Conservation (phyloP, 768 basidiomycete genomes). For the Tricholoma terreum region DNA sequence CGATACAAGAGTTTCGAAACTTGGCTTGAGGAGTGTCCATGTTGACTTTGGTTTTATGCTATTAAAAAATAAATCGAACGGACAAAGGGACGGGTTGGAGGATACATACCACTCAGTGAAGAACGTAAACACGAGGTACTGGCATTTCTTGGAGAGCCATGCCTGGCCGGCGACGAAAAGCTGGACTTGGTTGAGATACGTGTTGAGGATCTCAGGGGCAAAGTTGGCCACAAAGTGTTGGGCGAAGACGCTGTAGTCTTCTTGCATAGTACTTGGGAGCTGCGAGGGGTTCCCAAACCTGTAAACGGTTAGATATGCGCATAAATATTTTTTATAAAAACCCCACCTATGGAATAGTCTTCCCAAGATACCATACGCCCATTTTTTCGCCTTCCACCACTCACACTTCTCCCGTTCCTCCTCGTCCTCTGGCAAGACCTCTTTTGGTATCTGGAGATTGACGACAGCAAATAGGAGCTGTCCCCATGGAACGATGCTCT, state of each 20-base stretch:
- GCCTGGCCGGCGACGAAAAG: constrained; percentile 68
- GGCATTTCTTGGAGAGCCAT: constrained; percentile 82
- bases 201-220: constrained; percentile 84
- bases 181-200: constrained; percentile 70
- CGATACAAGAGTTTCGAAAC: constrained; percentile 73
- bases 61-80: not conserved
- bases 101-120: constrained; percentile 78
- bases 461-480: constrained; percentile 76
- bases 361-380: constrained; percentile 83
- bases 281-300: constrained; percentile 89
- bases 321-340: too few relatives aligned
- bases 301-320: too few relatives aligned
- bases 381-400: constrained; percentile 94
- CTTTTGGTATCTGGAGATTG: constrained; percentile 64
- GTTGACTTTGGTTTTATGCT: constrained; percentile 94
- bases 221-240: constrained; percentile 74
- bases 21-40: constrained; percentile 84
- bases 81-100: not conserved
- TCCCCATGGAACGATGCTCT: constrained; percentile 86
- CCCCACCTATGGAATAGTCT: constrained; percentile 70
- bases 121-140: constrained; percentile 81
- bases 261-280: constrained; percentile 67
- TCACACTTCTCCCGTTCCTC: constrained; percentile 75
- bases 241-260: constrained; percentile 68
- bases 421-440: constrained; percentile 64